phyloP scores from a whole-genome alignment of 148 eudicot species.

The Dysphania ambrosioides region DNA sequence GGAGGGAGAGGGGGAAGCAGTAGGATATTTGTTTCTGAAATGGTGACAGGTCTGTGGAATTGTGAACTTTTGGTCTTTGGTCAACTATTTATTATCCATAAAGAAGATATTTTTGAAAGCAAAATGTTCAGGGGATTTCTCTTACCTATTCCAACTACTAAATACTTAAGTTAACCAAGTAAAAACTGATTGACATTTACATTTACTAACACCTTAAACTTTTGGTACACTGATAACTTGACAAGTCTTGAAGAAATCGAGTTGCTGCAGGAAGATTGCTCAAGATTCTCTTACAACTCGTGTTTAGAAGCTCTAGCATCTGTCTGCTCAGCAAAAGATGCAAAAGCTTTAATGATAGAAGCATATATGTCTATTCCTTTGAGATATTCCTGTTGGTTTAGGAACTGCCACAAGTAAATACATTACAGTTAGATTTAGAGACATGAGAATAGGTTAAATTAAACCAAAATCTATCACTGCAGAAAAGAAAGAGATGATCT shows the following conservation, averaged over 20 bases:
- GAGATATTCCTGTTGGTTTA: constrained; percentile 12
- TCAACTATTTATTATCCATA: background rate
- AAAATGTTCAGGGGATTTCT: background rate
- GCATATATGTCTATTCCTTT: constrained; percentile 13
- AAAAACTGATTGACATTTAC: background rate
- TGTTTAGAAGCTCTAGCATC: background rate
- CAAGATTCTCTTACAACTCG: background rate
- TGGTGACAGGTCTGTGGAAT: background rate
- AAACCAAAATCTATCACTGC: background rate
- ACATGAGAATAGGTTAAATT: background rate
- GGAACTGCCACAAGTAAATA: constrained; percentile 8
- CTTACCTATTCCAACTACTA: background rate
- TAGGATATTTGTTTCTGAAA: background rate
- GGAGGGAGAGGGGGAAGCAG: background rate
- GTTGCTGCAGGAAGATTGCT: background rate
- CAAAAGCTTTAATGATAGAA: constrained; percentile 6
- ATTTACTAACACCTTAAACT: background rate
- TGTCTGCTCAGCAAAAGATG: background rate
- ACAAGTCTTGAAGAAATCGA: background rate
- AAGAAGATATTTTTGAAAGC: background rate
- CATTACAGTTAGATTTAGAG: background rate
- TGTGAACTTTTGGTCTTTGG: background rate
- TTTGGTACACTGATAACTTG: background rate
- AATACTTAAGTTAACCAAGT: background rate
- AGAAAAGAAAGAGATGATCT: background rate